Evolutionary conservation across 2,329 filamentous ascomycete genomes (phyloP).

Genomic region (Botryotinia globosa): DNA sequence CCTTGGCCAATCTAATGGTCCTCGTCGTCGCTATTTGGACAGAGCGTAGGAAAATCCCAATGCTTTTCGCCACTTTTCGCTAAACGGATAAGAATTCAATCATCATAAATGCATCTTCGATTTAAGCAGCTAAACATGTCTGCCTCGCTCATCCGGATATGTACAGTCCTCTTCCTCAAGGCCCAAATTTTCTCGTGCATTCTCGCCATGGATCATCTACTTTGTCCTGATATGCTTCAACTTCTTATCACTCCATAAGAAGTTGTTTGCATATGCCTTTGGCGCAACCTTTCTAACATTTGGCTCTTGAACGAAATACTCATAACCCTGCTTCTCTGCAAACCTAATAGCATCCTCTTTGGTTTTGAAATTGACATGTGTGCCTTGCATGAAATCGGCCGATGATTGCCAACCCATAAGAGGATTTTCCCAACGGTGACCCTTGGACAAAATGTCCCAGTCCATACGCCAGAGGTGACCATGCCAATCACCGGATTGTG

Average conservation of each 20-base stretch:
- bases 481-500: conserved; percentile 89
- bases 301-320: conserved; percentile 98
- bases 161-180: conserved; percentile 1
- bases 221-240: conserved; percentile 84
- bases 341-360: conserved; percentile 96
- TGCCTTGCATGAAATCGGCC: conserved; percentile 92
- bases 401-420: conserved; percentile 99
- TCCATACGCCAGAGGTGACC: conserved; percentile 92
- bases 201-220: conserved; percentile 44
- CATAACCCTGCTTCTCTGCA: conserved; percentile 98
- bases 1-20: background rate
- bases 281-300: conserved; percentile 81
- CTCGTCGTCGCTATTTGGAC: background rate
- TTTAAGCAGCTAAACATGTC: conserved; percentile 9
- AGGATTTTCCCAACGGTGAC: conserved; percentile 96
- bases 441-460: conserved; percentile 90
- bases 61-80: background rate
- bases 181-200: background rate
- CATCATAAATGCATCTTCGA: conserved; percentile 1
- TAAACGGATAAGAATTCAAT: background rate
- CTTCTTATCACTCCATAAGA: conserved; percentile 79
- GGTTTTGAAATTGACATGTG: conserved; percentile 80
- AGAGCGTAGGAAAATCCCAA: background rate
- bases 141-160: conserved; percentile 17
- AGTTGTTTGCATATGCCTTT: conserved; percentile 98